Conservation (phyloP, 1,284 basidiomycete species). For the Xerocomus minutiporus region DNA sequence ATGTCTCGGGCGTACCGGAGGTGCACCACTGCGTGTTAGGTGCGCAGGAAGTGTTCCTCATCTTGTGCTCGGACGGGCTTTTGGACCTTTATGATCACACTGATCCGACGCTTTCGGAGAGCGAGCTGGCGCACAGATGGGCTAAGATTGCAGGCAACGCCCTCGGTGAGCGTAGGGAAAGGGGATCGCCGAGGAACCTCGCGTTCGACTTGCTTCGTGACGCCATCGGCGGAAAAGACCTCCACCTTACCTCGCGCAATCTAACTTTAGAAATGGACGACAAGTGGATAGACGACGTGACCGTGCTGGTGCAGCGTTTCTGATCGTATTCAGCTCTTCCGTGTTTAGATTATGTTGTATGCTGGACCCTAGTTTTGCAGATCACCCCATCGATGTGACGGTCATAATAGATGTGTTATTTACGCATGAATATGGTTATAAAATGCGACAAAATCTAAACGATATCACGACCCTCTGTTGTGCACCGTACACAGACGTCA, state of each 20-base stretch:
- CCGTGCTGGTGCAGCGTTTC: conserved; percentile 48
- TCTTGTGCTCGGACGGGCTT: conserved; percentile 58
- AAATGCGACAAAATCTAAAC: conserved; percentile 8
- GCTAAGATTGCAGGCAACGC: conserved; percentile 34
- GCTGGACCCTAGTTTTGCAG: not conserved
- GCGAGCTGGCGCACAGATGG: conserved; percentile 41
- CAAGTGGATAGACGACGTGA: conserved; percentile 71
- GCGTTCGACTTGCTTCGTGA: conserved; percentile 53
- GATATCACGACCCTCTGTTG: not conserved
- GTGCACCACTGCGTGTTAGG: conserved; percentile 40
- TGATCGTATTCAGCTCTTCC: conserved; percentile 11
- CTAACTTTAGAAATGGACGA: conserved; percentile 60
- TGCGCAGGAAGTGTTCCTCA: conserved; percentile 33
- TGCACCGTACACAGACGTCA: not conserved
- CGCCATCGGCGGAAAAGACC: conserved; percentile 52
- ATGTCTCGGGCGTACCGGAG: conserved; percentile 51
- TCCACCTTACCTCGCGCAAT: conserved; percentile 47
- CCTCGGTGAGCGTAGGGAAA: conserved; percentile 18
- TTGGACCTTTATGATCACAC: conserved; percentile 46
- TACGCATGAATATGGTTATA: conserved; percentile 15
- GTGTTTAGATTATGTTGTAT: conserved; percentile 10
- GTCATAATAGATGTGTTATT: conserved; percentile 14
- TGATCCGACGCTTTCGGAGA: conserved; percentile 31
- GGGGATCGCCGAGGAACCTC: conserved; percentile 33
- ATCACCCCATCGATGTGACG: conserved; percentile 6